Evolutionary conservation across 331 rosid genomes (phyloP), one percentile per base, ranked within the genome.

Genomic region (Saraca asoca): DNA sequence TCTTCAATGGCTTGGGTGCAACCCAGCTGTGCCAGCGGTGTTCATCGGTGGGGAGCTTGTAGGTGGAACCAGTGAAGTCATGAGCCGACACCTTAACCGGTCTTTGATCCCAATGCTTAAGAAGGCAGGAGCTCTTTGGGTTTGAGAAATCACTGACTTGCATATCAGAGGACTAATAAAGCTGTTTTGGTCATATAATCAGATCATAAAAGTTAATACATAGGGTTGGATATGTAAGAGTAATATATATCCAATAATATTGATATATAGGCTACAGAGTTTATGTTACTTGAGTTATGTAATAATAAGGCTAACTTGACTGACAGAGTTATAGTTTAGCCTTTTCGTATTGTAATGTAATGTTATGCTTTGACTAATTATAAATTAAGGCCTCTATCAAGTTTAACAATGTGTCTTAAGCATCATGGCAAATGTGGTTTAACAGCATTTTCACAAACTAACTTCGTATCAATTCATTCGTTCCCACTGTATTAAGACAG

Each of bases 21-120:
- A 69, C 57, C 97, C 97, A 0, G 68, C 88, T 2, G 97, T 93
- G 11, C 98, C 98, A 0, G 89, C 87, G 0, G 95, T 93, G 51
- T 93, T 84, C 85, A 93, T 93, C 5, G 90, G 84, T 0, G 96
- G 97, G 8, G 78, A 87, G 50, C 77, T 90, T 14, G 75, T 88
- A 0, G 98, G 98, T 7, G 97, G 98, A 55, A 74, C 95, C 72
- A 93, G 86, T 75, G 92, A 93, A 71, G 86, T 93, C 20, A 90
- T 90, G 98, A 88, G 83, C 45, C 98, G 86, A 76, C 98, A 93
- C 78, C 95, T 93, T 18, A 78, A 82, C 45, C 78, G 97, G 0
- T 74, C 91, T 70, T 71, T 93, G n/a, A 83, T 87, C 64, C 96
- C 98, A 51, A 90, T 88, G 97, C 98, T 93, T 45, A 84, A 64